These are phyloP conservation scores for Tremellales sp. DNA, from an alignment of 1,284 basidiomycete genomes.

Conservation along the genomic window DNA sequence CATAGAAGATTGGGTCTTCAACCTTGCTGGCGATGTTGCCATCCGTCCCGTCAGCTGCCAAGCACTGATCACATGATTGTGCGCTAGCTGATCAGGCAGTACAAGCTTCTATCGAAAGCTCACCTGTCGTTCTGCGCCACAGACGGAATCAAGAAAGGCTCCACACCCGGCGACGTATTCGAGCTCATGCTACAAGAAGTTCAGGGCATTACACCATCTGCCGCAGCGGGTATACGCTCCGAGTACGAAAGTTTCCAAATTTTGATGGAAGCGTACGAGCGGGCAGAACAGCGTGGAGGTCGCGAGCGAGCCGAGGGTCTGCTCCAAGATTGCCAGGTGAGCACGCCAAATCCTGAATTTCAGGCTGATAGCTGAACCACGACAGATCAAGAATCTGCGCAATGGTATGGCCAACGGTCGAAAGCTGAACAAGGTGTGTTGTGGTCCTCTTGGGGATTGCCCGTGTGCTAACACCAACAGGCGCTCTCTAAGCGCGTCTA, in stretches of 20 bases:
- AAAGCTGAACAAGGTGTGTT: conserved; percentile 32
- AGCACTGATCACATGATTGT: not conserved
- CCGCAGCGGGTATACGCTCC: conserved; percentile 32
- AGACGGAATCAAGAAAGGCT: conserved; percentile 26
- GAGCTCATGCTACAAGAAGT: conserved; percentile 47
- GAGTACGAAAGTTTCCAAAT: conserved; percentile 32
- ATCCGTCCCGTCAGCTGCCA: conserved; percentile 40
- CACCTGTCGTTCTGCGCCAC: conserved; percentile 44
- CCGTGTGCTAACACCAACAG: conserved; percentile 9
- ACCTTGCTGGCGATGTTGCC: conserved; percentile 45
- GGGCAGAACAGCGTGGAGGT: conserved; percentile 24
- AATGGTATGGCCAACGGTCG: conserved; percentile 33
- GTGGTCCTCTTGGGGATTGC: not conserved
- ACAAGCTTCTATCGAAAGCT: conserved; percentile 44
- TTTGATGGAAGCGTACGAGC: conserved; percentile 43
- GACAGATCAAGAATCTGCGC: conserved; percentile 24
- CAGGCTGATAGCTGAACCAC: not conserved
- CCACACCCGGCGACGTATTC: conserved; percentile 25
- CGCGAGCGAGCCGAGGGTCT: conserved; percentile 23
- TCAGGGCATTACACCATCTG: conserved; percentile 41
- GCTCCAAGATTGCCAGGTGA: conserved; percentile 37
- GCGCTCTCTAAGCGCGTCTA: conserved; percentile 36
- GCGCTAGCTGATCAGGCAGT: conserved; percentile 15
- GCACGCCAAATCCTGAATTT: conserved; percentile 1
- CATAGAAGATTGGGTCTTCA: conserved; percentile 46